Evolutionary conservation across 1,139 yeast species (phyloP), one percentile per base, ranked within the genome.

Genomic region (Barnettozyma hawaiiensis): DNA sequence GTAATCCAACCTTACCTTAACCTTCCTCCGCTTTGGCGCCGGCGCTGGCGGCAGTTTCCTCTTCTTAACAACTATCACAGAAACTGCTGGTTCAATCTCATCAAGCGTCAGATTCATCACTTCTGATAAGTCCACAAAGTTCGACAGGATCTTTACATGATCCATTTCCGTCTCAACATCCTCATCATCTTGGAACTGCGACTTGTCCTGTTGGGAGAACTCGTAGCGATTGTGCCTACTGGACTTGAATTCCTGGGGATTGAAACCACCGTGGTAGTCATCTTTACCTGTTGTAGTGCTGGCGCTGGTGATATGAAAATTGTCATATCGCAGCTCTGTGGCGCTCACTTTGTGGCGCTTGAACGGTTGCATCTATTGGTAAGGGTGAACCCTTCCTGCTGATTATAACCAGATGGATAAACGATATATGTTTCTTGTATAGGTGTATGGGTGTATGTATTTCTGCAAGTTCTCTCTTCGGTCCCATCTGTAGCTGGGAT

Each of bases 101-200:
- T 19, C 32, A 6, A 42, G 12, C 2, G 14, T 23, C 7, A 47
- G 6, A 10, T 43, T 42, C n/a, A 45, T 11, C 1, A 35, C 43
- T 16, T 28, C 40, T 14, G 39, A 19, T 4, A 49, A 22, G 27
- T 49, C 44, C 16, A 41, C 48, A 16, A 36, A 45, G 15, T 43
- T 33, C 9, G 41, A 14, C 2, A 41, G 12, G 2, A 50, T 27
- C 10, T 21, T 37, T 31, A 42, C 5, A 14, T 44, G 42, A 2
- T 24, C 33, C 26, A 48, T 33, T 14, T 45, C 50, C 10, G 35
- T 15, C 2, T 31, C 38, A 15, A 37, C 26, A 40, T 55, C 59
- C 15, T 51, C 50, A 3, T 46, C 50, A 37, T 55, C 59, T 32
- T 53, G 53, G 29, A 48, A 47, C n/a, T 47, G 42, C 3, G 40